These are phyloP conservation scores for Pterulicium gracile DNA, from an alignment of 1,284 basidiomycete species.

Conservation along the genomic window DNA sequence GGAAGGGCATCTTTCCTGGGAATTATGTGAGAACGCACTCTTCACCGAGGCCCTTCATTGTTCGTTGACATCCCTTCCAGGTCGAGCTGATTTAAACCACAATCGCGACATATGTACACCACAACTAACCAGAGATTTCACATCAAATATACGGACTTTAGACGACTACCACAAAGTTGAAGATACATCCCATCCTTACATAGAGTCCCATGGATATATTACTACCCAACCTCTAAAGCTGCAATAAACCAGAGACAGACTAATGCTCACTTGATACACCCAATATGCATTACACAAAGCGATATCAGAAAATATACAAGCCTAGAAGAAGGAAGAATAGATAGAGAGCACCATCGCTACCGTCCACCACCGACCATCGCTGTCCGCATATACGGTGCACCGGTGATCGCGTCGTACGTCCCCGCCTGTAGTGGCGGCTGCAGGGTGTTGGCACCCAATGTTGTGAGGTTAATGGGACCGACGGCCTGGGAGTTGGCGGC, in stretches of 20 bases:
- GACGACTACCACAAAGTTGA: neutral
- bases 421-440: conserved; percentile 38
- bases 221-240: neutral
- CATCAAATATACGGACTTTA: too few species aligned
- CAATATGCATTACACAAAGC: conserved; percentile 13
- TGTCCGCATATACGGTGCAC: conserved; percentile 53
- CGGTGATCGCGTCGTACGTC: conserved; percentile 47
- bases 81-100: too few species aligned
- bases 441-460: conserved; percentile 34
- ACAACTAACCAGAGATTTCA: too few species aligned
- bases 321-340: conserved; percentile 15
- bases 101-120: too few species aligned
- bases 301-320: conserved; percentile 15
- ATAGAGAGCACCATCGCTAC: conserved; percentile 24
- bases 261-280: conserved; percentile 10
- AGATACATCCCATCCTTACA: neutral
- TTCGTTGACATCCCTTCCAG: too few species aligned
- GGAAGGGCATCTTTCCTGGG: conserved; percentile 72
- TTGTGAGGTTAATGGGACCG: conserved; percentile 25
- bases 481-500: conserved; percentile 23
- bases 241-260: conserved; percentile 7
- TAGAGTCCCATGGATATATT: conserved; percentile 5
- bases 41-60: too few species aligned
- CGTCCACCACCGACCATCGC: conserved; percentile 52
- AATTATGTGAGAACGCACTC: conserved; percentile 82